Evolutionary conservation across 495 filamentous ascomycete genomes (phyloP).

Genomic region (Neurospora discreta): DNA sequence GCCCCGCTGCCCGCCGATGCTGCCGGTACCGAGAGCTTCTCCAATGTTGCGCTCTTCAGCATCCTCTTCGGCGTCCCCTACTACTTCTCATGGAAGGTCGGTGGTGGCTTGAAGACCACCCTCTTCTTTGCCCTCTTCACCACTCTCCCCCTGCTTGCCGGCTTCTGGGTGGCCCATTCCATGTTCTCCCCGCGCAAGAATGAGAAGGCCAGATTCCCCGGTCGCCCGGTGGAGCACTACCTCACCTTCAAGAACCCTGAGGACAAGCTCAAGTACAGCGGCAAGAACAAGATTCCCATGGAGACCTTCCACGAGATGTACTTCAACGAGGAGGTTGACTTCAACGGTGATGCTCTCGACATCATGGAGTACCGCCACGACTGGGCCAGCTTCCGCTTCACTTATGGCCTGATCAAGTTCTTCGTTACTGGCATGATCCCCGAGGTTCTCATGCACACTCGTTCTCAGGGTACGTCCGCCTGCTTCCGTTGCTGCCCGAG

Average conservation of each 20-base stretch:
- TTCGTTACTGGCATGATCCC: constrained; percentile 48
- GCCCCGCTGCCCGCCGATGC: constrained; percentile 70
- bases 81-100: constrained; percentile 56
- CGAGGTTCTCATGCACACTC: constrained; percentile 69
- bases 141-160: constrained; percentile 54
- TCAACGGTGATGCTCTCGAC: constrained; percentile 75
- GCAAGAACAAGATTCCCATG: constrained; percentile 72
- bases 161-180: constrained; percentile 61
- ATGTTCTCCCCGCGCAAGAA: constrained; percentile 60
- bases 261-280: constrained; percentile 61
- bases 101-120: constrained; percentile 60
- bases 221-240: constrained; percentile 74
- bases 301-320: constrained; percentile 86
- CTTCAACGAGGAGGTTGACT: constrained; percentile 74
- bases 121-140: constrained; percentile 60
- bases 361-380: constrained; percentile 77
- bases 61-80: constrained; percentile 50
- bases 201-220: constrained; percentile 65
- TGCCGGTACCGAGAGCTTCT: constrained; percentile 58
- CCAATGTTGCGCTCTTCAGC: constrained; percentile 49
- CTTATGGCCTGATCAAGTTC: constrained; percentile 45
- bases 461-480: constrained; percentile 50
- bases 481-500: background rate
- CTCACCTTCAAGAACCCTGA: constrained; percentile 69
- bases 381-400: constrained; percentile 78